Evolutionary conservation across 306 rosid species (phyloP), one percentile per base, ranked within the genome.

Genomic region (Alnus rubra): DNA sequence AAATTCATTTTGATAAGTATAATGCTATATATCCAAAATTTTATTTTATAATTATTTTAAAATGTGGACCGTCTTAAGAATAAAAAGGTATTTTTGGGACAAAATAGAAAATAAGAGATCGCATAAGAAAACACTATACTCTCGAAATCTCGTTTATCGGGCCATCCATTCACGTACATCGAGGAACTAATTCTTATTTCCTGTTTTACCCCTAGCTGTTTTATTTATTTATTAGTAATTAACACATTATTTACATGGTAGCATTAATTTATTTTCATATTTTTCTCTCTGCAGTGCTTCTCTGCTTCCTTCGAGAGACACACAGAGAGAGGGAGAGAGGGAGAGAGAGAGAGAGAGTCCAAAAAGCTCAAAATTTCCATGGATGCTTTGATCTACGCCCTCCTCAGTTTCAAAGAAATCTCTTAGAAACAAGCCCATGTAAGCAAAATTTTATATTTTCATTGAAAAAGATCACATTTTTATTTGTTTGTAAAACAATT

Each of bases 371-470:
- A 77, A 82, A 55, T 72, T 76, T 81, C 48, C 62, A 83, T 87
- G 88, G 84, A 74, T 78, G 89, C 89, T 89, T 87, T 86, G 90
- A 88, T 89, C 93, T 67, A 23, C 83, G 73, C 73, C 84, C 69
- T 82, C 74, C 74, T 74, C 88, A 72, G 76, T 83, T 75, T 85
- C 90, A 64, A 77, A 70, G 59, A 47, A 59, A 71, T 84, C 83
- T 84, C 79, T n/a, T 86, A 78, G 82, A 82, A 68, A 52, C 69
- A 58, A 71, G 73, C 84, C 81, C 92, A 89, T 87, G 97, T 96
- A 93, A 91, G 92, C 88, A 74, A 37, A 14, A 67, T 76, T 51
- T 49, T 30, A 69, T 55, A 9, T n/a, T 23, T 1, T 62, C 47
- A 10, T 47, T 2, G 35, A 9, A 23, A 72, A 45, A 28, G 6